These are phyloP conservation scores for Citrus reticulata DNA, from an alignment of 345 rosid species.

Conservation along the genomic window DNA sequence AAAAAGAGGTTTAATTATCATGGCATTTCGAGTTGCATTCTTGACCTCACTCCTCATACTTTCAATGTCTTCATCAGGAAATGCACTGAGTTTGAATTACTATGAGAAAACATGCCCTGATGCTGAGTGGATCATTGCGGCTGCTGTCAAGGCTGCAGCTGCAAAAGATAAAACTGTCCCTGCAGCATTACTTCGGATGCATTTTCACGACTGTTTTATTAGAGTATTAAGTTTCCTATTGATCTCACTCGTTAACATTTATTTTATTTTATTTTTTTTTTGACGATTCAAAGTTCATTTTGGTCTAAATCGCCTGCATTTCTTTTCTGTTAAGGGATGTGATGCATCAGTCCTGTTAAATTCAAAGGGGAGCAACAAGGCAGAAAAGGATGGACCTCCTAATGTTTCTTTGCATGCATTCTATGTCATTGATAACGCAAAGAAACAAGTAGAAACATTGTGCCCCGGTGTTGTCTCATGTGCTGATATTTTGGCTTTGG, in stretches of 20 bases:
- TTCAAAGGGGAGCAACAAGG: constrained; percentile 35
- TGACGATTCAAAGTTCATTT: neutral
- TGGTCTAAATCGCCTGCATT: neutral
- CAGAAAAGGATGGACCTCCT: constrained; percentile 46
- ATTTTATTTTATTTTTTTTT: no score
- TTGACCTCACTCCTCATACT: constrained; percentile 23
- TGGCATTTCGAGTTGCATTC: constrained; percentile 18
- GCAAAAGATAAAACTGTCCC: constrained; percentile 36
- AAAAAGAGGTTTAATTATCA: constrained; percentile 10
- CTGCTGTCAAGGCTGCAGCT: constrained; percentile 29
- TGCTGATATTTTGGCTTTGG: constrained; percentile 48
- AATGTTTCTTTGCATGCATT: constrained; percentile 43
- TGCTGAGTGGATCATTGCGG: constrained; percentile 26
- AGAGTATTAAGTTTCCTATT: constrained; percentile 22
- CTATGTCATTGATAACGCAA: constrained; percentile 42
- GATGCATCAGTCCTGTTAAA: constrained; percentile 40
- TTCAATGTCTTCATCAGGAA: constrained; percentile 11
- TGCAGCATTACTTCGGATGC: constrained; percentile 48
- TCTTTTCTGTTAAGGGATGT: constrained; percentile 27
- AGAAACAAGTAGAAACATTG: constrained; percentile 33
- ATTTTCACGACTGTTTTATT: constrained; percentile 49
- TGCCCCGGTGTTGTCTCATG: constrained; percentile 49
- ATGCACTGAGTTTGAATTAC: constrained; percentile 38
- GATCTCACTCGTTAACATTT: no score
- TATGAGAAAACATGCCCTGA: constrained; percentile 43